phyloP scores from a whole-genome alignment of 192 early-diverging fungal species.

The Podila horticola region DNA sequence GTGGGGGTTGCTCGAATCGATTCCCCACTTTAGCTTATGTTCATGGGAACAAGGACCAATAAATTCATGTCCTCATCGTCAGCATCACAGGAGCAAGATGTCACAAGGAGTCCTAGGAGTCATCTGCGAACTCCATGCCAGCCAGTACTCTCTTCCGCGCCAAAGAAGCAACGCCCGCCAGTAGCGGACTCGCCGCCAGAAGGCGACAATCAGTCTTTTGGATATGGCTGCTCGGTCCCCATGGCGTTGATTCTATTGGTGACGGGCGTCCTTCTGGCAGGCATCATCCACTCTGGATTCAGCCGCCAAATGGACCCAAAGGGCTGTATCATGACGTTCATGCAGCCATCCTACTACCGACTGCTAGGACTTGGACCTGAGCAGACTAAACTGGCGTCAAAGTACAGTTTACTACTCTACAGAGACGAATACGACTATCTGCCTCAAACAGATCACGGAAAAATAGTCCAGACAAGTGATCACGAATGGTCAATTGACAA shows the following conservation, averaged over 20 bases:
- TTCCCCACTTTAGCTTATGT: too few relatives aligned
- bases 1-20: too few relatives aligned
- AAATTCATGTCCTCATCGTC: too few relatives aligned
- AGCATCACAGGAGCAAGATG: too few relatives aligned
- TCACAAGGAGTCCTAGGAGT: too few relatives aligned
- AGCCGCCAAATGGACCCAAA: slow-evolving; percentile 68
- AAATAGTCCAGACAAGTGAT: slow-evolving; percentile 12
- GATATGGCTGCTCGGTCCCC: too few relatives aligned
- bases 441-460: slow-evolving; percentile 9
- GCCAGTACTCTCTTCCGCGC: too few relatives aligned
- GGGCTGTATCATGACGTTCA: slow-evolving; percentile 63
- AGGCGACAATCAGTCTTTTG: too few relatives aligned
- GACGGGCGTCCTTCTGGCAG: slow-evolving; percentile 15
- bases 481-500: slow-evolving; percentile 16
- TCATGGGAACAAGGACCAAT: too few relatives aligned
- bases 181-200: too few relatives aligned
- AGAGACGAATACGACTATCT: slow-evolving; percentile 63
- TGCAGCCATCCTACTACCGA: slow-evolving; percentile 63
- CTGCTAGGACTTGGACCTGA: slow-evolving; percentile 61
- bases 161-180: too few relatives aligned
- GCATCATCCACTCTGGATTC: slow-evolving; percentile 73
- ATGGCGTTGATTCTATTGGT: slow-evolving; percentile 2
- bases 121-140: too few relatives aligned
- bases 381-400: slow-evolving; percentile 69
- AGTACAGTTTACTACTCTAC: slow-evolving; percentile 84